Percentiles rank a stretch among this genome's conserved stretches.
These are phyloP conservation scores for Graphiopsis chlorocephala DNA, from an alignment of 2,329 filamentous ascomycete species.

Conservation along the genomic window DNA sequence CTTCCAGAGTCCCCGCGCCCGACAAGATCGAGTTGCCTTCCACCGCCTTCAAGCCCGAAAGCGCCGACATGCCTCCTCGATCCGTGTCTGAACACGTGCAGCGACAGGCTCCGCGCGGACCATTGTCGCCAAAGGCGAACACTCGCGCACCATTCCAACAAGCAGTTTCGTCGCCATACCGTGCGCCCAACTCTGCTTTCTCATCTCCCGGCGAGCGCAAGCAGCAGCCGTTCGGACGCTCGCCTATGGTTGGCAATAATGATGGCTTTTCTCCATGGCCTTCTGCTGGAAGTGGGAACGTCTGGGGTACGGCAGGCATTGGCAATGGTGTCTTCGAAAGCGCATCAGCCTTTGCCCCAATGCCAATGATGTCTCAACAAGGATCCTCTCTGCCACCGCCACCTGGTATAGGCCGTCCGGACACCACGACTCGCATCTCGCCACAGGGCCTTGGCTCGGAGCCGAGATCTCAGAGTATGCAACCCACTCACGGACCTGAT, in stretches of 20 bases:
- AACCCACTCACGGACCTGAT: conserved; percentile 23
- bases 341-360: conserved; percentile 29
- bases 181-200: conserved; percentile 42
- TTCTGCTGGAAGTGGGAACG: conserved; percentile 54
- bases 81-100: conserved; percentile 15
- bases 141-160: conserved; percentile 26
- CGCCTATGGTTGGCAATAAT: conserved; percentile 25
- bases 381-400: conserved; percentile 30
- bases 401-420: conserved; percentile 32
- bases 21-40: neutral
- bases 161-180: conserved; percentile 22
- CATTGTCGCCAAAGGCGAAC: conserved; percentile 25
- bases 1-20: neutral
- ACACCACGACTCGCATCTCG: conserved; percentile 32
- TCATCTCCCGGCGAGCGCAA: conserved; percentile 37
- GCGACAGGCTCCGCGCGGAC: conserved; percentile 17
- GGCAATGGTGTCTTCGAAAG: conserved; percentile 73
- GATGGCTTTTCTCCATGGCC: conserved; percentile 31
- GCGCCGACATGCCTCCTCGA: neutral
- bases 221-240: conserved; percentile 33
- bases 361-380: conserved; percentile 23
- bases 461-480: conserved; percentile 26
- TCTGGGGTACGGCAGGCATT: conserved; percentile 72
- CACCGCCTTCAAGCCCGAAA: neutral
- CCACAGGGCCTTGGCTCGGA: conserved; percentile 31